Evolutionary conservation across 1,139 yeast genomes (phyloP), one percentile per base, ranked within the genome.

Genomic region (Blastobotrys aristatus): DNA sequence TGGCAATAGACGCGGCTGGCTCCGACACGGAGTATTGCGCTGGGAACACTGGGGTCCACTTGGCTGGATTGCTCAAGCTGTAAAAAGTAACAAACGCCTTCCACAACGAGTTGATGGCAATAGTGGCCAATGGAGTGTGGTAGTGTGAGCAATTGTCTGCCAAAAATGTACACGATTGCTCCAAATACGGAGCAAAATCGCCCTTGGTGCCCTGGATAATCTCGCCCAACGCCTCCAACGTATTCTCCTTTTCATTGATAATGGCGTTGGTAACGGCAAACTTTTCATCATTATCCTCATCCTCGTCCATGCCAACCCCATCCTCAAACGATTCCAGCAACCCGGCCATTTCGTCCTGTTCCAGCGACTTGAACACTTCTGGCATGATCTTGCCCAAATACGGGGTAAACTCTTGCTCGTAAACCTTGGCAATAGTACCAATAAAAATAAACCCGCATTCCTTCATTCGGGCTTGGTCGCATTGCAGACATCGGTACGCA

Each of bases 381-480:
- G 96, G 96, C 56, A 92, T 76, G 52, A 92, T 77, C 58, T 81
- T 81, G 51, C 80, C 84, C 65, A 92, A 77, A 75, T 87, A 89
- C 35, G 92, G 86, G 47, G 94, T 79, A 64, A 94, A 89, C 62
- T 89, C 95, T 60, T 80, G 79, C 53, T 94, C 95, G 69, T 90
- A 92, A 38, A 92, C 96, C 71, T 86, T 87, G 50, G 97, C 96
- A 82, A 92, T 80, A 69, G 88, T 86, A 43, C 96, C 83, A 68
- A 92, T 82, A 68, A 92, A 89, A n/a, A 96, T 88, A 60, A 87
- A 90, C 43, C 96, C 96, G 47, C 96, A 79, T 71, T 92, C 98
- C 73, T 96, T 84, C 61, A 92, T 78, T 72, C 96, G 79, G 44
- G 92, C 77, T 65, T 84, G 83, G 52, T 83, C 84, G 36, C 94